Base-by-base conservation (phyloP, 1,284 basidiomycete species). In the Cystodermella granulosa region DNA sequence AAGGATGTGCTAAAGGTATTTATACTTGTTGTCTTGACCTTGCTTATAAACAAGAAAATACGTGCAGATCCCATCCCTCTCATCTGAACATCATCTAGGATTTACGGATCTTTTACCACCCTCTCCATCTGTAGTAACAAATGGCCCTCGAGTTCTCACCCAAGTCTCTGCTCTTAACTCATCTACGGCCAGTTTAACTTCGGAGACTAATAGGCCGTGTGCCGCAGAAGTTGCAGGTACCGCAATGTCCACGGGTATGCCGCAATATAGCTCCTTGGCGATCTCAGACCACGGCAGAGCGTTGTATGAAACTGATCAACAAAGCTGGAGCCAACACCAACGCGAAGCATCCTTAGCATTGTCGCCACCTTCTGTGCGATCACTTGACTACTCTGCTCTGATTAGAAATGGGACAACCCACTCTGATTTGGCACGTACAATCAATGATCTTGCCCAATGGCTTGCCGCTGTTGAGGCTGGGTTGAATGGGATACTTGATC, bases 371-470 rank as follows among this genome's bases (percentile, higher is more conserved):
- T 15, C 34, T 15, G 64, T 91, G 4, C 74, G 71, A 31, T 80
- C 86, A 2, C 69, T 94, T 15, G 84, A 93, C 60, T 83, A 90
- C 49, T 64, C 65, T 5, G 62, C 71, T n/a, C 65, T 92, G 34
- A 74, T 81, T 45, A 68, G 71, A 15, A 74, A 74, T 28, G 84
- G 86, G 24, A 75, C 75, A 26, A 83, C 87, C 0, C 85, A 89
- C 53, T 66, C 71, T 1, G 83, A 87, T 58, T 74, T 97, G 34
- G 83, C 83, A 28, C 70, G 73, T 39, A 88, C 85, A 1, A 81
- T 96, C 6, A 84, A 87, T 48, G 84, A 90, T 55, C 76, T 98
- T 36, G 76, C 80, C 3, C 74, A 79, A 52, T 96, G 91, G 91
- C 68, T 98, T 45, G 77, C 81, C 4, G 75, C 84, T 1, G 78